Evolutionary conservation across 2,329 filamentous ascomycete genomes (phyloP).

Genomic region (Calonectria ilicicola): DNA sequence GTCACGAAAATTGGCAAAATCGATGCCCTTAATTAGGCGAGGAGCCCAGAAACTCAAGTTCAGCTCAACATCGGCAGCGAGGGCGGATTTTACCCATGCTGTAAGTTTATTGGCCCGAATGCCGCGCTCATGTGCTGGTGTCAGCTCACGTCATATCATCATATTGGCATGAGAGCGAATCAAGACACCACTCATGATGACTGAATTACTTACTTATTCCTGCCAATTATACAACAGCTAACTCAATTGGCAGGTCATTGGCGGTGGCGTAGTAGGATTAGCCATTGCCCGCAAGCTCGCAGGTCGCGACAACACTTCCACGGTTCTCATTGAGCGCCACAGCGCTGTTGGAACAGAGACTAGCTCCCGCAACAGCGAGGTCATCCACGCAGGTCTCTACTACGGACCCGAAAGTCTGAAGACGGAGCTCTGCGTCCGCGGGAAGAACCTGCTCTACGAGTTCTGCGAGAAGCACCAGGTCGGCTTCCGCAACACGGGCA

Average conservation of each 20-base stretch:
- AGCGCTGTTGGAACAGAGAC: conserved; percentile 83
- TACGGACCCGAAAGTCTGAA: conserved; percentile 84
- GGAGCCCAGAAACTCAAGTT: conserved; percentile 44
- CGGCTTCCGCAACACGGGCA: conserved; percentile 80
- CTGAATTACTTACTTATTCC: neutral
- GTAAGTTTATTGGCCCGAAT: conserved; percentile 45
- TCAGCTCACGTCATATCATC: conserved; percentile 4
- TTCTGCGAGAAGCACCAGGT: conserved; percentile 78
- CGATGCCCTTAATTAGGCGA: neutral
- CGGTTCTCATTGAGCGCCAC: conserved; percentile 86
- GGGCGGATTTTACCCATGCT: conserved; percentile 60
- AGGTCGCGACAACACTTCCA: conserved; percentile 70
- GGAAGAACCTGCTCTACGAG: conserved; percentile 81
- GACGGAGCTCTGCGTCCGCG: conserved; percentile 83
- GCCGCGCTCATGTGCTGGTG: neutral
- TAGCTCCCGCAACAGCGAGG: conserved; percentile 91
- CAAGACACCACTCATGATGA: neutral
- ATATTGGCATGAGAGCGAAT: neutral
- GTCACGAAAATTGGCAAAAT: conserved; percentile 23
- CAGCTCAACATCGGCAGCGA: conserved; percentile 47
- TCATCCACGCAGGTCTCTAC: conserved; percentile 96
- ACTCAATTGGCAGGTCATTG: conserved; percentile 59
- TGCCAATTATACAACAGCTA: neutral
- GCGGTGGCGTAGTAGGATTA: conserved; percentile 79
- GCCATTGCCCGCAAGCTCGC: conserved; percentile 82